Evolutionary conservation across 805 yeast species (phyloP).

Genomic region (Myxozyma vanderwaltii): DNA sequence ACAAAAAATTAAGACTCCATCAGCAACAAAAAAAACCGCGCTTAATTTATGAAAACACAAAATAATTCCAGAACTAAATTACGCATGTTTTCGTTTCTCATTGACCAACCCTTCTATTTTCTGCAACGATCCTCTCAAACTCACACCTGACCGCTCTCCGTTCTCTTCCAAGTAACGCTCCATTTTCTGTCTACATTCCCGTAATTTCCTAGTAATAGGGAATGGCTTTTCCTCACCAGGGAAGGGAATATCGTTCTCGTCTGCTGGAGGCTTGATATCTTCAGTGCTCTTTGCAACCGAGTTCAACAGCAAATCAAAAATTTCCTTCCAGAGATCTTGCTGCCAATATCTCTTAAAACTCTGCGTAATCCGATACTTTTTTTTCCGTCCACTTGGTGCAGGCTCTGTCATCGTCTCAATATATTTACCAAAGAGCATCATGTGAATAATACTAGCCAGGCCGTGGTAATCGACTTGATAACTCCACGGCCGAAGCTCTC

Average conservation of each 20-base stretch:
- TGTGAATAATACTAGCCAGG: slow-evolving; percentile 70
- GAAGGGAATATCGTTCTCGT: slow-evolving; percentile 22
- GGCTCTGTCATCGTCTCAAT: slow-evolving; percentile 50
- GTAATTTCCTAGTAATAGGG: slow-evolving; percentile 49
- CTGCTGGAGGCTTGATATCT: background rate
- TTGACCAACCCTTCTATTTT: slow-evolving; percentile 20
- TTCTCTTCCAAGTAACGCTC: slow-evolving; percentile 49
- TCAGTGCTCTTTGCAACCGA: slow-evolving; percentile 45
- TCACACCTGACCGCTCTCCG: slow-evolving; percentile 35
- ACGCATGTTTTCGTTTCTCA: slow-evolving; percentile 11
- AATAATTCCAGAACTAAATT: background rate
- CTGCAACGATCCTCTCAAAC: slow-evolving; percentile 33
- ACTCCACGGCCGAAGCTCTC: slow-evolving; percentile 63
- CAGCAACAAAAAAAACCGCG: background rate
- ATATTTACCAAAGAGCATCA: slow-evolving; percentile 68
- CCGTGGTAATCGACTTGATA: slow-evolving; percentile 85
- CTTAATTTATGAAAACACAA: background rate
- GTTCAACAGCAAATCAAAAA: slow-evolving; percentile 67
- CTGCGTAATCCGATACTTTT: slow-evolving; percentile 45
- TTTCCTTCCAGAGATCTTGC: slow-evolving; percentile 63
- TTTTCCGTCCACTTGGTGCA: slow-evolving; percentile 28
- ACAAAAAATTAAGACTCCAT: background rate
- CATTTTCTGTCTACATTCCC: slow-evolving; percentile 43
- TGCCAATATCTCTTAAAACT: slow-evolving; percentile 77
- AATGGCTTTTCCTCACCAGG: slow-evolving; percentile 33